Evolutionary conservation across 306 rosid species (phyloP).

Genomic region (Calophaca sinica): DNA sequence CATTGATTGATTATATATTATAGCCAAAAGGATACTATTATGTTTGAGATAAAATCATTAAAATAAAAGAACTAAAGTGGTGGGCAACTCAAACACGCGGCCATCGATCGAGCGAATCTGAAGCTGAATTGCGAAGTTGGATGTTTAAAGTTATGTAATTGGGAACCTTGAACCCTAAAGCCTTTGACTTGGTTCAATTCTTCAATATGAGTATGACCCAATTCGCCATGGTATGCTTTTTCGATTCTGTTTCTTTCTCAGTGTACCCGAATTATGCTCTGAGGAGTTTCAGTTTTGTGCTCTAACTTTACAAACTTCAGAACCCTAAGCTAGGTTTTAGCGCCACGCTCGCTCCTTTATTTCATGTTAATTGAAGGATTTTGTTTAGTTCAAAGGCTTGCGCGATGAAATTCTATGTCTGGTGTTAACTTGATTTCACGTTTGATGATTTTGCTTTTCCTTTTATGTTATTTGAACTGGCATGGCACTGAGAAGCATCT

Average conservation of each 20-base stretch:
- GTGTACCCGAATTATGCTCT: neutral
- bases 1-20: too few species aligned
- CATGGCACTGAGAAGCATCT: conserved; percentile 11
- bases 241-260: conserved; percentile 21
- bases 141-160: conserved; percentile 31
- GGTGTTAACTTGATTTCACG: conserved; percentile 33
- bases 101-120: conserved; percentile 18
- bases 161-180: conserved; percentile 45
- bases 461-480: conserved; percentile 14
- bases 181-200: conserved; percentile 20
- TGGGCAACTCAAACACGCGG: neutral
- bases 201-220: conserved; percentile 71
- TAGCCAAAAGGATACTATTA: too few species aligned
- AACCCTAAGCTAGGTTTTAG: conserved; percentile 40
- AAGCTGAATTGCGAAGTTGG: neutral
- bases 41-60: too few species aligned
- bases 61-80: neutral
- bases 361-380: conserved; percentile 14
- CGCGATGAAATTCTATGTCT: conserved; percentile 20
- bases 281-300: conserved; percentile 27
- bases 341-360: conserved; percentile 23
- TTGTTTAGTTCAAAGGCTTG: conserved; percentile 2
- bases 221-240: conserved; percentile 82
- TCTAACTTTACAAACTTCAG: neutral
- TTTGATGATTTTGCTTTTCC: conserved; percentile 32